Percentiles rank a stretch among this genome's conserved stretches.
phyloP scores from a whole-genome alignment of 345 rosid species.

The Streptanthus diversifolius region DNA sequence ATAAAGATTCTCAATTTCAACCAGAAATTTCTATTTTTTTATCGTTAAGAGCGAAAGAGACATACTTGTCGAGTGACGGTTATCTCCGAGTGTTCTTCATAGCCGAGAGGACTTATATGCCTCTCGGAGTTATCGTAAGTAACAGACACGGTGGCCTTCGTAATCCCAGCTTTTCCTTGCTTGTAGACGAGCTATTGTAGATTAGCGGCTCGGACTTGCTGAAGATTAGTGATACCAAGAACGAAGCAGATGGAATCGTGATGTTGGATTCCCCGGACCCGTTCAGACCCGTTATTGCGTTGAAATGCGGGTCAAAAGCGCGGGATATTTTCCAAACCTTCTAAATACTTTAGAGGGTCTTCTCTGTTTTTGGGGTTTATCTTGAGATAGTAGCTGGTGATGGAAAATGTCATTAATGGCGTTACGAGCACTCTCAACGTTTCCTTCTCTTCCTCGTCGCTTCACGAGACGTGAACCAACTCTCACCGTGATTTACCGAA shows the following conservation, averaged over 20 bases:
- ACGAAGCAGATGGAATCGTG: constrained; percentile 96
- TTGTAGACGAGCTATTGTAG: constrained; percentile 97
- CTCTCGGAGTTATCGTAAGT: constrained; percentile 86
- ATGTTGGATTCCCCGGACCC: constrained; percentile 97
- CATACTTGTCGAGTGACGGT: constrained; percentile 89
- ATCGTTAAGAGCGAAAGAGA: not conserved
- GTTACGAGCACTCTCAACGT: constrained; percentile 52
- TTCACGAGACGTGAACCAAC: constrained; percentile 32
- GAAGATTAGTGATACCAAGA: constrained; percentile 90
- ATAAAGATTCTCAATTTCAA: too few species aligned
- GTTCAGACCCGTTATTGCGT: constrained; percentile 91
- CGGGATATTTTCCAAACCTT: too few species aligned
- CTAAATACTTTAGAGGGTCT: not conserved
- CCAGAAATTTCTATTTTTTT: too few species aligned
- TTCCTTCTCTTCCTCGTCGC: constrained; percentile 44
- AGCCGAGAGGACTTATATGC: constrained; percentile 78
- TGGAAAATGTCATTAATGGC: constrained; percentile 42
- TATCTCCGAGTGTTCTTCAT: constrained; percentile 82
- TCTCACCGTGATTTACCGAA: constrained; percentile 32
- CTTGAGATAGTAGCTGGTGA: not conserved
- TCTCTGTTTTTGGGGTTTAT: not conserved
- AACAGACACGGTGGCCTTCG: constrained; percentile 87
- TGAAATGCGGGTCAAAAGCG: constrained; percentile 92
- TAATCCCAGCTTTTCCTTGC: constrained; percentile 99
- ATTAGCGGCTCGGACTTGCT: constrained; percentile 95